Evolutionary conservation across 208 protist species (phyloP).

Genomic region (Wallacemonas sp.): DNA sequence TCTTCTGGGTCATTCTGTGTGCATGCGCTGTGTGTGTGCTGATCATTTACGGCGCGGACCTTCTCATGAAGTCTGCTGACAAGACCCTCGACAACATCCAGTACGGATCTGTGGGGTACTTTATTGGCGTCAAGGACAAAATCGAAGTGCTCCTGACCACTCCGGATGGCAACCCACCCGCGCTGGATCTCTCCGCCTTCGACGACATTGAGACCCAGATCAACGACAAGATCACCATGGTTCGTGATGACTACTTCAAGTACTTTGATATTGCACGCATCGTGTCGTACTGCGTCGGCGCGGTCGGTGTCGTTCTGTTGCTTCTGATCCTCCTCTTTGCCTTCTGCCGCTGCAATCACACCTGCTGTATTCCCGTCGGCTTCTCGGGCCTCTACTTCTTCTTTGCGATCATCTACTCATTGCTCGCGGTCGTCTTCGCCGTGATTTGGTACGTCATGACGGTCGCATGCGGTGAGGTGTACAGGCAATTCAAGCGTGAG

Average conservation of each 20-base stretch:
- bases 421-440: slow-evolving; percentile 62
- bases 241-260: slow-evolving; percentile 55
- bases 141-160: slow-evolving; percentile 41
- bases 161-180: slow-evolving; percentile 1
- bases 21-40: slow-evolving; percentile 54
- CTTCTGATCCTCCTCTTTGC: slow-evolving; percentile 62
- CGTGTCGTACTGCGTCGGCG: slow-evolving; percentile 51
- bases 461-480: slow-evolving; percentile 59
- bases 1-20: slow-evolving; percentile 45
- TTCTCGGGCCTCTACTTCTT: slow-evolving; percentile 63
- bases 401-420: slow-evolving; percentile 57
- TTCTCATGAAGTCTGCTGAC: slow-evolving; percentile 30
- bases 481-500: slow-evolving; percentile 57
- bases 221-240: slow-evolving; percentile 22
- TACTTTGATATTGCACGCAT: slow-evolving; percentile 59
- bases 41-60: slow-evolving; percentile 52
- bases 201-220: slow-evolving; percentile 36
- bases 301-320: slow-evolving; percentile 53
- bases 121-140: slow-evolving; percentile 31
- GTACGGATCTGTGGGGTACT: slow-evolving; percentile 45
- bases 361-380: slow-evolving; percentile 30
- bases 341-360: slow-evolving; percentile 39
- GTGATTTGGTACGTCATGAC: slow-evolving; percentile 42
- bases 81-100: slow-evolving; percentile 32
- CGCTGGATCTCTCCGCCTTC: slow-evolving; percentile 39